Evolutionary conservation across 1,284 basidiomycete genomes (phyloP).

Genomic region (Heterobasidion irregulare): DNA sequence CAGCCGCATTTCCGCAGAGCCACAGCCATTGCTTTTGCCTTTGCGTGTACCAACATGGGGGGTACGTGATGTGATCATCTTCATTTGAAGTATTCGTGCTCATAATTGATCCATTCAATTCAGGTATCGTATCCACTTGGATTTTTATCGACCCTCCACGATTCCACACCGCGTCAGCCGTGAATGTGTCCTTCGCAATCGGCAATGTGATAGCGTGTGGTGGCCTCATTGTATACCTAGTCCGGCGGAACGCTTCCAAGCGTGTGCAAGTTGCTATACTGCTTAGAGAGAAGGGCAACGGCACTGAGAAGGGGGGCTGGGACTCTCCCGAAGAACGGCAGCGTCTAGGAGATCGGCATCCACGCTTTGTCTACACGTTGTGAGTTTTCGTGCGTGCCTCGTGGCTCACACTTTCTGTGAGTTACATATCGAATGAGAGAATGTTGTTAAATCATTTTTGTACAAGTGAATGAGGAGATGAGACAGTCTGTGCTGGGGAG

Average conservation of each 20-base stretch:
- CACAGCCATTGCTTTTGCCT: conserved; percentile 44
- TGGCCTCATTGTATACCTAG: conserved; percentile 5
- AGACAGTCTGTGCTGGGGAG: no score
- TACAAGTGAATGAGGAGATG: no score
- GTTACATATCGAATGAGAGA: no score
- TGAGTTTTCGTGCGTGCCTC: neutral
- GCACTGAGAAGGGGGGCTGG: conserved; percentile 5
- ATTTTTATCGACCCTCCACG: conserved; percentile 6
- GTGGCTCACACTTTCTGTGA: no score
- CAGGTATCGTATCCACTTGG: conserved; percentile 20
- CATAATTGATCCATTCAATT: neutral
- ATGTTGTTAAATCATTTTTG: no score
- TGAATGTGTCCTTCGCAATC: conserved; percentile 9
- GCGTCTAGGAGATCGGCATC: conserved; percentile 12
- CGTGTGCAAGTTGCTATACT: conserved; percentile 3
- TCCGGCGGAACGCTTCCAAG: conserved; percentile 3
- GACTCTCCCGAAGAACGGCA: conserved; percentile 8
- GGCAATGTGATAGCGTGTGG: conserved; percentile 1
- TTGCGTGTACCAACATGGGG: conserved; percentile 45
- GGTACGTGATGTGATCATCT: conserved; percentile 17
- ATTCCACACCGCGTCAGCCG: conserved; percentile 8
- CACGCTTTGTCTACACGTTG: conserved; percentile 11
- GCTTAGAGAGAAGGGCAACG: conserved; percentile 1
- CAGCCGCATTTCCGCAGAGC: conserved; percentile 46
- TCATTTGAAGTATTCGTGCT: neutral